phyloP scores from a whole-genome alignment of 805 yeast species.

The Starmerella stigmatis region DNA sequence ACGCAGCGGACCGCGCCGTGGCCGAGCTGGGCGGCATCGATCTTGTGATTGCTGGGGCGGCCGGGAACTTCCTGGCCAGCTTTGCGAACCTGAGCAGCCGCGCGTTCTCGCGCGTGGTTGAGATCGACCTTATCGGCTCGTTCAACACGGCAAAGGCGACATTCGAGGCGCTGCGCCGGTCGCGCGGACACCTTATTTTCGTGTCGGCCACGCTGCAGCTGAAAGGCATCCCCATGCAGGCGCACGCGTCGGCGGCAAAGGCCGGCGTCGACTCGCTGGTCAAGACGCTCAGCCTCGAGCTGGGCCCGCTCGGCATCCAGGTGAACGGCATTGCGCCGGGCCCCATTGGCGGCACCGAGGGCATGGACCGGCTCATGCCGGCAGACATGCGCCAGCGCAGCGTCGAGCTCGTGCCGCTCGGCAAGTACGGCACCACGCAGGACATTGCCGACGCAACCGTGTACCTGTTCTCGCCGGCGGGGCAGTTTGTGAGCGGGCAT shows the following conservation, averaged over 20 bases:
- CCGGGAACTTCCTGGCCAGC: slow-evolving; percentile 82
- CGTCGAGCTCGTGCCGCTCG: slow-evolving; percentile 43
- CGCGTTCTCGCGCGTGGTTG: slow-evolving; percentile 80
- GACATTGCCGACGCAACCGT: slow-evolving; percentile 88
- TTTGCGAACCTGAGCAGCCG: slow-evolving; percentile 68
- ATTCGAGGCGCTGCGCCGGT: slow-evolving; percentile 49
- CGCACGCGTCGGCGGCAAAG: slow-evolving; percentile 90
- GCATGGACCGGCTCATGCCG: slow-evolving; percentile 53
- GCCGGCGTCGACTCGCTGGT: slow-evolving; percentile 89
- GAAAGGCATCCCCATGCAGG: slow-evolving; percentile 77
- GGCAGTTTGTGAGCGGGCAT: slow-evolving; percentile 63
- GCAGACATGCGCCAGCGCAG: slow-evolving; percentile 36
- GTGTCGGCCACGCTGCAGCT: slow-evolving; percentile 86
- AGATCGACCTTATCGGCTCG: slow-evolving; percentile 79
- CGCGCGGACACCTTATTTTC: slow-evolving; percentile 63
- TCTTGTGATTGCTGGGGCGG: slow-evolving; percentile 88
- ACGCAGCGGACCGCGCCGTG: slow-evolving; percentile 60
- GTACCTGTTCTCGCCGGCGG: slow-evolving; percentile 74
- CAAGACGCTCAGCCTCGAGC: slow-evolving; percentile 75
- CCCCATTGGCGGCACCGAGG: slow-evolving; percentile 78
- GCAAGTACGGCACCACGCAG: slow-evolving; percentile 44
- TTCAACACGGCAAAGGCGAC: slow-evolving; percentile 83
- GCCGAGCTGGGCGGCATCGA: slow-evolving; percentile 66
- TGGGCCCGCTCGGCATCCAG: slow-evolving; percentile 81
- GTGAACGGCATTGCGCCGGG: slow-evolving; percentile 89